These are phyloP conservation scores for Lumnitzera racemosa DNA, from an alignment of 345 rosid species.

Conservation along the genomic window DNA sequence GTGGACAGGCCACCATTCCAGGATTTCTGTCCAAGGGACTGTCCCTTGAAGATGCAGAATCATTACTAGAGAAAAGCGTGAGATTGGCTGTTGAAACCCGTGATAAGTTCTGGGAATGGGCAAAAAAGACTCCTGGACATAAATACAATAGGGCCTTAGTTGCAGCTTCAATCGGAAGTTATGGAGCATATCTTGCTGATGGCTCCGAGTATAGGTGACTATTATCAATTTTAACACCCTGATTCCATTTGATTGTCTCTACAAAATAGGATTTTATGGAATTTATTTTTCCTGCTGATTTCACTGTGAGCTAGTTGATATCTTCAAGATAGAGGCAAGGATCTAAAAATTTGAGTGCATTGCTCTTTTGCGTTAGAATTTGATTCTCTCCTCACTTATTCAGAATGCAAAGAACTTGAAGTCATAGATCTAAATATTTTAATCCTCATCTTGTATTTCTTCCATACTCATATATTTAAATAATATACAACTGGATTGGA, in stretches of 20 bases:
- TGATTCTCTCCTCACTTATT: not conserved
- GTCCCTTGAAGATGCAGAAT: conserved; percentile 60
- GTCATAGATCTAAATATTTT: no score
- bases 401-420: not conserved
- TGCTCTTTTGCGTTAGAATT: no score
- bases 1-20: conserved; percentile 66
- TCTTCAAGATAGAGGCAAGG: not conserved
- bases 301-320: no score
- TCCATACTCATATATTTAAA: not conserved
- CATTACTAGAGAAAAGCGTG: conserved; percentile 61
- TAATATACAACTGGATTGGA: not conserved
- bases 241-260: no score
- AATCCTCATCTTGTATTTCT: not conserved
- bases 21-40: conserved; percentile 79
- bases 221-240: not conserved
- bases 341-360: not conserved
- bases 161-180: conserved; percentile 92
- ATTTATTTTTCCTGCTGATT: no score
- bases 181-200: conserved; percentile 93
- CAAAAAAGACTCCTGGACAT: conserved; percentile 28
- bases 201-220: conserved; percentile 87
- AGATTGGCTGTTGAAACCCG: conserved; percentile 74
- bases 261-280: no score
- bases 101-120: conserved; percentile 66
- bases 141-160: conserved; percentile 64